Conservation (phyloP, 257 asterid genomes). For the Coffea eugenioides region DNA sequence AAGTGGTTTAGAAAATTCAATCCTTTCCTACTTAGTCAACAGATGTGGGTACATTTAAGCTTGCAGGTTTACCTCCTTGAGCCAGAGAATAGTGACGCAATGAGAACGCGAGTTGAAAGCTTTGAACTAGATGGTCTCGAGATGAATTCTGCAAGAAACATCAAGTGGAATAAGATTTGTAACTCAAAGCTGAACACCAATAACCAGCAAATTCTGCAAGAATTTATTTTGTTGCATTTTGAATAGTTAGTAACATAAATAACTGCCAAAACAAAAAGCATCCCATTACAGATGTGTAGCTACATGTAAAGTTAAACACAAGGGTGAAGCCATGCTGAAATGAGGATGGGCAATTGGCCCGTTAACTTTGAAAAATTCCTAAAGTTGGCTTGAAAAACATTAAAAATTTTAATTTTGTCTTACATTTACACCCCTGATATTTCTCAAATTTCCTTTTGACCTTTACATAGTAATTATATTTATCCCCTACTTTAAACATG, state of each 20-base stretch:
- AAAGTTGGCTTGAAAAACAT: too few relatives aligned
- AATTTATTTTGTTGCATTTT: not conserved
- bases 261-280: too few relatives aligned
- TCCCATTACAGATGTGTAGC: not conserved
- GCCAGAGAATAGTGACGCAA: slow-evolving; percentile 54
- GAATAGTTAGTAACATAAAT: not conserved
- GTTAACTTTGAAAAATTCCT: too few relatives aligned
- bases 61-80: slow-evolving; percentile 54
- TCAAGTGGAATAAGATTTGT: not conserved
- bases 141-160: slow-evolving; percentile 57
- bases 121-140: slow-evolving; percentile 68
- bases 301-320: not conserved
- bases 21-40: not conserved
- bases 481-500: too few relatives aligned
- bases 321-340: not conserved
- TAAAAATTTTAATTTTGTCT: too few relatives aligned
- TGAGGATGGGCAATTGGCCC: too few relatives aligned
- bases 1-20: not conserved
- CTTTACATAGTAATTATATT: too few relatives aligned
- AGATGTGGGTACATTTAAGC: not conserved
- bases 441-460: too few relatives aligned
- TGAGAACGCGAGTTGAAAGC: slow-evolving; percentile 90
- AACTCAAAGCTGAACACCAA: not conserved
- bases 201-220: not conserved
- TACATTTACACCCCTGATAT: too few relatives aligned